Percentiles rank a stretch among this genome's conserved stretches.
These are phyloP conservation scores for Aureobasidium melanogenum DNA, from an alignment of 2,329 filamentous ascomycete species.

Conservation along the genomic window DNA sequence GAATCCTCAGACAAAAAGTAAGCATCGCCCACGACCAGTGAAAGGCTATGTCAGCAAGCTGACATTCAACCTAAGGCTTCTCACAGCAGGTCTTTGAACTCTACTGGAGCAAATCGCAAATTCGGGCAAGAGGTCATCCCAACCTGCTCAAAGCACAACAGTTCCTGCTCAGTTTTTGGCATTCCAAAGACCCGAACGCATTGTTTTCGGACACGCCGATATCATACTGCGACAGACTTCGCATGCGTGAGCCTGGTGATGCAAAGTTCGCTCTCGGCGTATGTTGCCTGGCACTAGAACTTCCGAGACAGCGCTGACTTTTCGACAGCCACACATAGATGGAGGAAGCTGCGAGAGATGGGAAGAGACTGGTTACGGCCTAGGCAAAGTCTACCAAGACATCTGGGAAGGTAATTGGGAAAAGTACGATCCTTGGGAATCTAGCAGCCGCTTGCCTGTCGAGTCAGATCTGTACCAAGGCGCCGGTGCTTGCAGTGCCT, in stretches of 20 bases:
- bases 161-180: slow-evolving; percentile 43
- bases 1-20: slow-evolving; percentile 37
- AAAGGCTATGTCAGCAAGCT: background rate
- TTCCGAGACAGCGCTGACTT: background rate
- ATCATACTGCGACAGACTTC: slow-evolving; percentile 40
- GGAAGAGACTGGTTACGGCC: slow-evolving; percentile 53
- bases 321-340: slow-evolving; percentile 41
- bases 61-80: background rate
- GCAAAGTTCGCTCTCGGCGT: slow-evolving; percentile 42
- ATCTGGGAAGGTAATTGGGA: slow-evolving; percentile 74
- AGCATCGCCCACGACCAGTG: background rate
- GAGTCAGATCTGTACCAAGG: slow-evolving; percentile 71
- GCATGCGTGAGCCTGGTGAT: slow-evolving; percentile 47
- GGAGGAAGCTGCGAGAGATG: slow-evolving; percentile 44
- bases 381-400: slow-evolving; percentile 59
- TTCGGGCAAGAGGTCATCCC: slow-evolving; percentile 38
- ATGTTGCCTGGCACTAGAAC: background rate
- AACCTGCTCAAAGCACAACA: slow-evolving; percentile 38
- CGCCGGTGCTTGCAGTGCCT: slow-evolving; percentile 72
- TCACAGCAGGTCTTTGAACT: slow-evolving; percentile 39
- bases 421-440: slow-evolving; percentile 69
- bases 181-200: slow-evolving; percentile 33
- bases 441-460: slow-evolving; percentile 56
- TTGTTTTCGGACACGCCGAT: slow-evolving; percentile 39
- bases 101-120: slow-evolving; percentile 41